Evolutionary conservation across 257 asterid species (phyloP).

Genomic region (Ehretia macrophylla): DNA sequence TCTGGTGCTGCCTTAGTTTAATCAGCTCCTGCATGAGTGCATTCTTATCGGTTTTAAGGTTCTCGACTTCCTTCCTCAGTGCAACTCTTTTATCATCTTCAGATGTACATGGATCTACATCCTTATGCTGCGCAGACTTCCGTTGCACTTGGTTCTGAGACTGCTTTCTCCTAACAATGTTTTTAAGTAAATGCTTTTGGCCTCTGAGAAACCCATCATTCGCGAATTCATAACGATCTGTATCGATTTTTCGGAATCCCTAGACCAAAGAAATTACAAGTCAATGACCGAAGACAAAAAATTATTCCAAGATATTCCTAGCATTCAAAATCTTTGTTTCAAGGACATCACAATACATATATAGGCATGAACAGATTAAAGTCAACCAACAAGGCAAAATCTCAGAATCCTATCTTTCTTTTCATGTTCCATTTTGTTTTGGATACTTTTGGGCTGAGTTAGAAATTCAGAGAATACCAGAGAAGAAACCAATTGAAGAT

Average conservation of each 20-base stretch:
- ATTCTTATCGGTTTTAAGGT: constrained; percentile 52
- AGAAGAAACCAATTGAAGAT: no score
- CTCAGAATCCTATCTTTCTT: no score
- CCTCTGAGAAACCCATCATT: constrained; percentile 80
- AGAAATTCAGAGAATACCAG: no score
- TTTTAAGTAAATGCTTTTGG: constrained; percentile 73
- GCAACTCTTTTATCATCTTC: constrained; percentile 52
- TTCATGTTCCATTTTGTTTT: no score
- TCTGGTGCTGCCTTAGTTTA: constrained; percentile 61
- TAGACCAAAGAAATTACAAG: constrained; percentile 23
- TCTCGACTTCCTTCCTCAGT: constrained; percentile 76
- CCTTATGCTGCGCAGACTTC: constrained; percentile 39
- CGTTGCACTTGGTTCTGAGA: constrained; percentile 38
- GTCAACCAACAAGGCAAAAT: no score
- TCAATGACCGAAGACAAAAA: constrained; percentile 1
- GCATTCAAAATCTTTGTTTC: not conserved
- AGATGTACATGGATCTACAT: constrained; percentile 19
- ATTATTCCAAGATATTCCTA: not conserved
- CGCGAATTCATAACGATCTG: constrained; percentile 85
- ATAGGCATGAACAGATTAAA: no score
- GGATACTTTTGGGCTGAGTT: no score
- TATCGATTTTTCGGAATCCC: constrained; percentile 90
- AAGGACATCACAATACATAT: constrained; percentile 1
- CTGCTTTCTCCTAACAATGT: constrained; percentile 70
- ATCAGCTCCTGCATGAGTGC: constrained; percentile 61